A percentile compares a stretch with the other conserved stretches of the same genome.
phyloP scores from a whole-genome alignment of 1,284 basidiomycete species.

The Malassezia japonica region DNA sequence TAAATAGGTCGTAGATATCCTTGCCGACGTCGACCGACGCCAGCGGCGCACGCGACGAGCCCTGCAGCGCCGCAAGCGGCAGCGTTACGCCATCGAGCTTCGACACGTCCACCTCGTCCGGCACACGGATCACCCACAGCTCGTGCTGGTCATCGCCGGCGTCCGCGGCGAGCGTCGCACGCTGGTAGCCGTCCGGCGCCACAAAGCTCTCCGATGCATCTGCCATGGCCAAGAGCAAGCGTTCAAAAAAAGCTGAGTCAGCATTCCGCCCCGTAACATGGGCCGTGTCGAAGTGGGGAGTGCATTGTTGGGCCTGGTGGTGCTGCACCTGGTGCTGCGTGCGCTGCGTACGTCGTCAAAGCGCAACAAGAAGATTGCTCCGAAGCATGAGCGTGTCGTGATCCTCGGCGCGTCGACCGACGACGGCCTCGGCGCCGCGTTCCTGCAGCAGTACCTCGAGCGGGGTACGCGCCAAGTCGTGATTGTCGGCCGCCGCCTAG shows the following conservation, averaged over 20 bases:
- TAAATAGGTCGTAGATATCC: slow-evolving; percentile 23
- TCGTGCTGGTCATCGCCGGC: background rate
- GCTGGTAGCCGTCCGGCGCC: slow-evolving; percentile 6
- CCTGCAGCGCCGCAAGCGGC: slow-evolving; percentile 6
- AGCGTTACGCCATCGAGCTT: slow-evolving; percentile 21
- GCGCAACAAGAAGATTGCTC: slow-evolving; percentile 37
- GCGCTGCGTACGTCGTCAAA: slow-evolving; percentile 14
- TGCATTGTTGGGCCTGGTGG: slow-evolving; percentile 18
- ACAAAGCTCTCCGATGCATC: background rate
- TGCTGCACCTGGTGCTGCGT: slow-evolving; percentile 14
- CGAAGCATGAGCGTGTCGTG: slow-evolving; percentile 60
- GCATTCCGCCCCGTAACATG: background rate
- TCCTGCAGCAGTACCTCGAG: slow-evolving; percentile 64
- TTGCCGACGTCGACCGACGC: slow-evolving; percentile 5
- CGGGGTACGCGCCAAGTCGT: slow-evolving; percentile 64
- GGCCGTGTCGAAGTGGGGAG: background rate
- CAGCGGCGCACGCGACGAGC: slow-evolving; percentile 9
- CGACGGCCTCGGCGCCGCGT: slow-evolving; percentile 67
- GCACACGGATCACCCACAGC: slow-evolving; percentile 16
- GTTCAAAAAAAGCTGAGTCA: background rate
- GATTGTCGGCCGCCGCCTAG: slow-evolving; percentile 62
- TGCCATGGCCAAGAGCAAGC: background rate
- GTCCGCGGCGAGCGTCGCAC: background rate
- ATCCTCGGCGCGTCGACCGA: slow-evolving; percentile 63
- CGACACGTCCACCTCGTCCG: slow-evolving; percentile 14